A percentile compares a stretch with the other conserved stretches of the same genome.
These are phyloP conservation scores for Yamadazyma nakazawae DNA, from an alignment of 805 yeast genomes.

Conservation along the genomic window DNA sequence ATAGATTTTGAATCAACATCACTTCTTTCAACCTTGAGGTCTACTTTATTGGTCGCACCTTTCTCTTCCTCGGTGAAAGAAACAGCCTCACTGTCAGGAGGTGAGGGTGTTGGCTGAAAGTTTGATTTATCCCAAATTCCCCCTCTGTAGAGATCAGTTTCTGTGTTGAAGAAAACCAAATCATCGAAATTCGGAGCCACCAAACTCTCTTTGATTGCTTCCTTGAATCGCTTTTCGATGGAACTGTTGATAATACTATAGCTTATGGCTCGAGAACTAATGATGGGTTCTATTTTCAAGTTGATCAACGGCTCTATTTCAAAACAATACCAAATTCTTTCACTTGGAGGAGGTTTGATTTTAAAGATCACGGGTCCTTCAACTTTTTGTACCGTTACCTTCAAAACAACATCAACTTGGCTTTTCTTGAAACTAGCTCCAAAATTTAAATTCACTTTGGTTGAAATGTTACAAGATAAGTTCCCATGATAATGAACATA, in stretches of 20 bases:
- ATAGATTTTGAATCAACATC: background rate
- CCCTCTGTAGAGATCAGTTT: constrained; percentile 75
- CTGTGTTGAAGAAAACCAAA: constrained; percentile 63
- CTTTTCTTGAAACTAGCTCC: constrained; percentile 68
- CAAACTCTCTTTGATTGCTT: constrained; percentile 71
- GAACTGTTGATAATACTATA: constrained; percentile 76
- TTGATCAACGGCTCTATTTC: constrained; percentile 73
- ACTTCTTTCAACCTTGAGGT: background rate
- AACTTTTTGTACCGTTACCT: constrained; percentile 62
- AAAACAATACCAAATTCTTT: constrained; percentile 88
- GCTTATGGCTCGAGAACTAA: constrained; percentile 77
- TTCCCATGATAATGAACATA: constrained; percentile 72
- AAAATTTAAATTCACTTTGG: constrained; percentile 71
- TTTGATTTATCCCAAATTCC: constrained; percentile 77
- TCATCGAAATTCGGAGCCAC: constrained; percentile 92
- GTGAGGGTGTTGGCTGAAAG: background rate
- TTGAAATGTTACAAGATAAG: constrained; percentile 71
- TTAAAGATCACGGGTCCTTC: constrained; percentile 70
- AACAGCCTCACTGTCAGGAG: background rate
- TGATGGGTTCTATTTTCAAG: constrained; percentile 83
- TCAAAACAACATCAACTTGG: constrained; percentile 71
- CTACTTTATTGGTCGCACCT: background rate
- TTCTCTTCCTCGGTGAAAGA: background rate
- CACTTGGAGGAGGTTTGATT: constrained; percentile 87
- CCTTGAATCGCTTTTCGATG: constrained; percentile 74